A percentile compares a stretch with the other conserved stretches of the same genome.
Conservation (phyloP, 1,284 basidiomycete species). For the Austroboletus rostrupii region DNA sequence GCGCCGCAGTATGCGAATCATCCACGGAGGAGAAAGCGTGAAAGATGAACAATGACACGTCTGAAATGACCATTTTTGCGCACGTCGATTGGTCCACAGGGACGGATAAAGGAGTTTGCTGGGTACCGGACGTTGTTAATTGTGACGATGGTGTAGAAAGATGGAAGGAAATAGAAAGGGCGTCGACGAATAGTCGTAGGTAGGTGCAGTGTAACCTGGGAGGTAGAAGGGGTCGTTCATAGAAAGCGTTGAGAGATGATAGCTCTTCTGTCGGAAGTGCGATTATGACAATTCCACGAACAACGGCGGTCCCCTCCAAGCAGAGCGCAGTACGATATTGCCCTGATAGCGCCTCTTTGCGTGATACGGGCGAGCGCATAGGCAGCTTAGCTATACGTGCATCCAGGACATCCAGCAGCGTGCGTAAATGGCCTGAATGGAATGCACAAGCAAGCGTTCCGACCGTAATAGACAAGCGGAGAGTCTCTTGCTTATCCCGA, state of each 20-base stretch:
- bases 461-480: slow-evolving; percentile 37
- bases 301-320: slow-evolving; percentile 35
- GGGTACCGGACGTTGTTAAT: slow-evolving; percentile 3
- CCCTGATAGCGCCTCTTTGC: slow-evolving; percentile 6
- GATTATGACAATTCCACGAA: slow-evolving; percentile 51
- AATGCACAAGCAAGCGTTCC: slow-evolving; percentile 53
- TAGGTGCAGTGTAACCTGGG: slow-evolving; percentile 48
- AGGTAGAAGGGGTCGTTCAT: slow-evolving; percentile 52
- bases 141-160: slow-evolving; percentile 14
- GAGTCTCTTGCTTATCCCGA: slow-evolving; percentile 15
- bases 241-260: slow-evolving; percentile 37
- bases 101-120: slow-evolving; percentile 4
- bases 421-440: slow-evolving; percentile 50
- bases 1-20: slow-evolving; percentile 40
- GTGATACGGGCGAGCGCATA: slow-evolving; percentile 12
- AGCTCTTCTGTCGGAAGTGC: slow-evolving; percentile 32
- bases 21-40: slow-evolving; percentile 20
- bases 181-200: slow-evolving; percentile 56
- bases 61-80: slow-evolving; percentile 34
- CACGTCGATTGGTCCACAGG: slow-evolving; percentile 24
- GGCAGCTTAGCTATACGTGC: slow-evolving; percentile 33
- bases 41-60: slow-evolving; percentile 54
- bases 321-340: slow-evolving; percentile 15
- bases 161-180: slow-evolving; percentile 36
- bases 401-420: slow-evolving; percentile 41